phyloP scores from a whole-genome alignment of 306 rosid species.

The Casuarina glauca region DNA sequence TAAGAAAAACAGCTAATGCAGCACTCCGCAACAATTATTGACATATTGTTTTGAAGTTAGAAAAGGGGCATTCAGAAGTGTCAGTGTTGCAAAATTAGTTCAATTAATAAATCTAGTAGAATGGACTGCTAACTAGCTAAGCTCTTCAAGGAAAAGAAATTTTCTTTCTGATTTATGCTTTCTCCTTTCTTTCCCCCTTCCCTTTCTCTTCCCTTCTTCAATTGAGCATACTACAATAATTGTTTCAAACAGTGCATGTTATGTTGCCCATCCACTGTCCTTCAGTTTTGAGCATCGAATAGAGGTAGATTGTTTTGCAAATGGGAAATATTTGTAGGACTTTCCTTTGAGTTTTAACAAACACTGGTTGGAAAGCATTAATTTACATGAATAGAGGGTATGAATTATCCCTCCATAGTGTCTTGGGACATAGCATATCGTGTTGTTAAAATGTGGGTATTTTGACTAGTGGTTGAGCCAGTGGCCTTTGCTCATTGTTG shows the following conservation, averaged over 20 bases:
- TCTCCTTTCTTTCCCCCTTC: background rate
- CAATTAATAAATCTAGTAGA: background rate
- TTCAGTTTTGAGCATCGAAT: background rate
- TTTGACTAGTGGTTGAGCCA: slow-evolving; percentile 8
- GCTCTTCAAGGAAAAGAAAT: background rate
- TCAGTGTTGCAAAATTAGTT: background rate
- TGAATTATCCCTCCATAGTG: slow-evolving; percentile 2
- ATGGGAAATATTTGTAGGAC: background rate
- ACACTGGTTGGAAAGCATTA: background rate
- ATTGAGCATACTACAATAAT: background rate
- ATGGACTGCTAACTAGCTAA: background rate
- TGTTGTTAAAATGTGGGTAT: background rate
- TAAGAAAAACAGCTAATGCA: background rate
- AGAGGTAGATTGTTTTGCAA: background rate
- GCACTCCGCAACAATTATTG: background rate
- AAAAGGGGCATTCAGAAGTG: background rate
- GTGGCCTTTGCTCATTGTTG: slow-evolving; percentile 19
- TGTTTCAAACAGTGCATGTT: background rate
- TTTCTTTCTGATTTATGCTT: background rate
- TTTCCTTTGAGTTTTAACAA: background rate
- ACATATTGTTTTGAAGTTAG: background rate
- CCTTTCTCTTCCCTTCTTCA: background rate
- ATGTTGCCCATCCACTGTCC: background rate
- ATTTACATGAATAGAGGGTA: background rate
- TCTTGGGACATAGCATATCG: background rate